Percentiles rank a stretch among this genome's conserved stretches.
Evolutionary conservation across 2,329 filamentous ascomycete genomes (phyloP).

Genomic region (Ophidiomyces ophidiicola): DNA sequence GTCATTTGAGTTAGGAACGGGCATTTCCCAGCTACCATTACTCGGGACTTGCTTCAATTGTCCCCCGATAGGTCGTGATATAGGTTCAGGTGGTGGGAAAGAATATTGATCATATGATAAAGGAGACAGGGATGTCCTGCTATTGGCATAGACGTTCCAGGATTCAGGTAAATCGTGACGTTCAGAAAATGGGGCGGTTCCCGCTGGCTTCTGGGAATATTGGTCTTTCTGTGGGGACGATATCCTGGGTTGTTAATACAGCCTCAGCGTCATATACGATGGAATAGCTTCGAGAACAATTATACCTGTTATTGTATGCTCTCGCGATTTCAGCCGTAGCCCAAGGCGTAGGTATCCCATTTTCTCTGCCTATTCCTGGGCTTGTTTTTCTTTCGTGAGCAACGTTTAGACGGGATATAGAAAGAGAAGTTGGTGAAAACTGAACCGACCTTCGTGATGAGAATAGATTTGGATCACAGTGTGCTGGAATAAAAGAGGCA

Average conservation of each 20-base stretch:
- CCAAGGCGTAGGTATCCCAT: slow-evolving; percentile 5
- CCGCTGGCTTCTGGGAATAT: slow-evolving; percentile 1
- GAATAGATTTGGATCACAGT: slow-evolving; percentile 12
- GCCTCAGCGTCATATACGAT: slow-evolving; percentile 5
- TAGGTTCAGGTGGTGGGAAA: slow-evolving; percentile 20
- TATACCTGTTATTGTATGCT: slow-evolving; percentile 9
- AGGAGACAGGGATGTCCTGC: slow-evolving; percentile 13
- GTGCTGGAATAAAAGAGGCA: slow-evolving; percentile 12
- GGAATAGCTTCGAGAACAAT: slow-evolving; percentile 2
- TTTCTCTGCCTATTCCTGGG: slow-evolving; percentile 11
- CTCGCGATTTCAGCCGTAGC: slow-evolving; percentile 1
- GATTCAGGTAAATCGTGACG: slow-evolving; percentile 2
- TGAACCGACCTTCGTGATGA: slow-evolving; percentile 15
- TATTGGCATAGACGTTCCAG: slow-evolving; percentile 8
- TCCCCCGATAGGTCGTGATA: slow-evolving; percentile 24
- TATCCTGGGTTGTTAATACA: slow-evolving; percentile 4
- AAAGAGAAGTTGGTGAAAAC: slow-evolving; percentile 6
- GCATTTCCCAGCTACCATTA: slow-evolving; percentile 27
- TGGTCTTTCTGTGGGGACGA: slow-evolving; percentile 8
- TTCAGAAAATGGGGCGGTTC: slow-evolving; percentile 1
- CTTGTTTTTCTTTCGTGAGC: slow-evolving; percentile 12
- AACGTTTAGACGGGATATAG: neutral
- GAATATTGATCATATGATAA: slow-evolving; percentile 23
- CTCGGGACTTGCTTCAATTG: slow-evolving; percentile 21
- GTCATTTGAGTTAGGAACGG: slow-evolving; percentile 23